phyloP scores from a whole-genome alignment of 176 grass and related monocot species.

The Aegilops bicornis region DNA sequence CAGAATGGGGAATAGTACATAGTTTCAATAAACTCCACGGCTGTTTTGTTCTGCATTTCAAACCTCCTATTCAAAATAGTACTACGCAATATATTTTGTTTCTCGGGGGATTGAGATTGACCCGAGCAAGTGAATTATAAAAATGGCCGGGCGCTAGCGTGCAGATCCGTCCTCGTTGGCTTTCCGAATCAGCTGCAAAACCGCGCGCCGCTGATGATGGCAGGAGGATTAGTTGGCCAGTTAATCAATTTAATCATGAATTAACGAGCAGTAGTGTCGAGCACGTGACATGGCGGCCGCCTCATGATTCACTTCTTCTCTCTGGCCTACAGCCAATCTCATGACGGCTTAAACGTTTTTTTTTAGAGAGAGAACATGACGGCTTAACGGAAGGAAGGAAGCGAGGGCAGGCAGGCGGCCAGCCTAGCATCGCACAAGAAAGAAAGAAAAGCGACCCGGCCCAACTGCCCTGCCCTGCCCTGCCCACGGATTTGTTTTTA shows the following conservation, averaged over 20 bases:
- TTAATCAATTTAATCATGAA: no score
- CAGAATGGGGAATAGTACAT: no score
- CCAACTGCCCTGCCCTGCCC: neutral
- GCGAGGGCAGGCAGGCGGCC: neutral
- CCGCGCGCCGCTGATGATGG: no score
- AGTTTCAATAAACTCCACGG: no score
- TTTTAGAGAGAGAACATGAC: no score
- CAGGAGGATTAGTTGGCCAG: no score
- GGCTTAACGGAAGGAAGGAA: no score
- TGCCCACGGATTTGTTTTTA: neutral
- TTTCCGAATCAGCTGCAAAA: neutral
- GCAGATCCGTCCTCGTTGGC: neutral
- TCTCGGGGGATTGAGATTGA: no score
- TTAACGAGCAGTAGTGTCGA: neutral
- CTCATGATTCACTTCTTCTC: neutral
- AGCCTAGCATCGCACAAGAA: conserved; percentile 8
- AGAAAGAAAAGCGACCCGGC: conserved; percentile 3
- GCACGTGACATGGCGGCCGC: neutral
- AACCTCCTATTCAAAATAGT: no score
- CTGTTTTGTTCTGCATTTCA: no score
- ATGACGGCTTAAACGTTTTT: neutral
- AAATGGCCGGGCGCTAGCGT: neutral
- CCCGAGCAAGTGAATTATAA: no score
- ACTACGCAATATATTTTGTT: no score
- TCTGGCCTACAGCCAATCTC: neutral